phyloP scores from a whole-genome alignment of 208 protist species.

The Angomonas ambiguus region DNA sequence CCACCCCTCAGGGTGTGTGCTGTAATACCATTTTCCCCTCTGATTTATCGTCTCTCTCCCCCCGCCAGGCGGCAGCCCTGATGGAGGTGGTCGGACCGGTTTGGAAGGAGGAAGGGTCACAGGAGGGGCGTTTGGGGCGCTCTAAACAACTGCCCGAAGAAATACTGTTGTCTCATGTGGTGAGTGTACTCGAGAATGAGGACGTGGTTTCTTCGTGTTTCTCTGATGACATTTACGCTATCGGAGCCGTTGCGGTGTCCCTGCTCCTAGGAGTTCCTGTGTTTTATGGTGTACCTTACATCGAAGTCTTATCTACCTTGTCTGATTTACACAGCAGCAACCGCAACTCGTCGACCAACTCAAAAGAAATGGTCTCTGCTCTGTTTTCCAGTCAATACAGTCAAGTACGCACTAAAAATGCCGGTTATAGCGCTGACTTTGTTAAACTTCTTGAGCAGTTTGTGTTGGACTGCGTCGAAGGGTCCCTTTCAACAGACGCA shows the following conservation, averaged over 20 bases:
- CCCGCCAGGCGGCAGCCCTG: conserved; percentile 22
- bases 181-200: no score
- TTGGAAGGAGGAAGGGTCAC: neutral
- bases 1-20: conserved; percentile 53
- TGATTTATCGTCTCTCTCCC: conserved; percentile 46
- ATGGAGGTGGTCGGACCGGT: conserved; percentile 14
- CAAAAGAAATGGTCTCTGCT: no score
- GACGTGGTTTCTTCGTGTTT: no score
- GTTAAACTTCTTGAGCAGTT: conserved; percentile 22
- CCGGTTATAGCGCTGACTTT: conserved; percentile 19
- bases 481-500: conserved; percentile 7
- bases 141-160: neutral
- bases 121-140: neutral
- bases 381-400: neutral
- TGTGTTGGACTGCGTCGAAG: conserved; percentile 36
- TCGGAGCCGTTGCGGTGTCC: conserved; percentile 47
- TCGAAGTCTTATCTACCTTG: conserved; percentile 32
- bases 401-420: conserved; percentile 10
- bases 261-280: conserved; percentile 54
- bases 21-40: conserved; percentile 30
- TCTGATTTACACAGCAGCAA: neutral
- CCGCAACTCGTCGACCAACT: neutral
- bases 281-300: conserved; percentile 36
- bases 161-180: no score
- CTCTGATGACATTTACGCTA: conserved; percentile 75